Evolutionary conservation across 192 early-diverging fungal species (phyloP), one percentile per base, ranked within the genome.

Genomic region (Thamnidium elegans): DNA sequence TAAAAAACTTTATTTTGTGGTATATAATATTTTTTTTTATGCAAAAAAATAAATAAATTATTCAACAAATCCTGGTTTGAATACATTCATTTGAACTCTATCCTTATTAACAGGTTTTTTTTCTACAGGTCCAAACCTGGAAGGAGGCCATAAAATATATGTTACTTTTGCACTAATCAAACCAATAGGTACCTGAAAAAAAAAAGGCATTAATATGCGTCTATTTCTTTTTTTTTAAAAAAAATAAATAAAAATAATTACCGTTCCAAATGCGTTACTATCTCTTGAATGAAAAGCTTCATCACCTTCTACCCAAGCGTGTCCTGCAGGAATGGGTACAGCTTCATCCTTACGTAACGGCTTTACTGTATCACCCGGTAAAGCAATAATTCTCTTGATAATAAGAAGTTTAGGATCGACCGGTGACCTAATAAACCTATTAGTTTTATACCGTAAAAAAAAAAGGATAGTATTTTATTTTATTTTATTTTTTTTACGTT

Each of bases 291-390:
- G 89, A 68, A 90, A 94, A 42, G 81, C 80, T 69, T 94, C 92
- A 68, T 94, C 92, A 34, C 89, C 88, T 68, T 94, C 92, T 47
- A 92, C 78, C 92, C 92, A 94, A 68, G 87, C 90, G 63, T 94
- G 86, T 9, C 92, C 92, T 63, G 71, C 72, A 30, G 92, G 92
- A 11, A 94, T 74, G 47, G 77, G 76, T 7, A 92, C 74, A 53
- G 47, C 11, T 55, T 65, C 55, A 50, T 63, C 32, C 20, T 47
- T 17, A 39, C 42, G 65, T 44, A 77, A 50, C 34, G 87, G 83
- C 36, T 77, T 68, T 11, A 92, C 82, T 6, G 80, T 81, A 69
- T 97, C 94, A 21, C 92, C 92, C 31, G 86, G 87, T 55, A 95
- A 45, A 2, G 88, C 94, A 26, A 94, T 80, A 56, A 97, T 87